Percentiles rank a stretch among this genome's conserved stretches.
Evolutionary conservation across 352 stramenopile genomes (phyloP).

Genomic region (Phytophthora quininea): DNA sequence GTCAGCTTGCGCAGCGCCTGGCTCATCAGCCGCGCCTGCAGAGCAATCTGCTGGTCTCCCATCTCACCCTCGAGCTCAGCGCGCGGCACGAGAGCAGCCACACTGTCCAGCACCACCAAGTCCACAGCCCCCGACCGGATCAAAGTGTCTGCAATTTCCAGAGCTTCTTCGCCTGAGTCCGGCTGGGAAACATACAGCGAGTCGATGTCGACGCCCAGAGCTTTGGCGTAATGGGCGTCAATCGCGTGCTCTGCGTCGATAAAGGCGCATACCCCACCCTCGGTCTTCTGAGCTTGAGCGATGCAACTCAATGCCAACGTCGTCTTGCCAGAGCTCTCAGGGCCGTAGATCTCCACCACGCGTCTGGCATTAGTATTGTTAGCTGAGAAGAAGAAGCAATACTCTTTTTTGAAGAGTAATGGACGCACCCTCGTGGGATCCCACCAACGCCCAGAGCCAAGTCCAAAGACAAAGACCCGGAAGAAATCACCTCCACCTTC

Average conservation of each 20-base stretch:
- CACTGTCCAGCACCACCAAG: slow-evolving; percentile 97
- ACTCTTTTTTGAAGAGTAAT: background rate
- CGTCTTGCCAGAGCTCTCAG: slow-evolving; percentile 98
- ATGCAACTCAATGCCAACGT: slow-evolving; percentile 98
- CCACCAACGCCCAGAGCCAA: slow-evolving; percentile 92
- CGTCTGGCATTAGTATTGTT: slow-evolving; percentile 54
- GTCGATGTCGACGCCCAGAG: slow-evolving; percentile 95
- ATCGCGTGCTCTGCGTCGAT: slow-evolving; percentile 99
- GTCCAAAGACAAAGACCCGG: slow-evolving; percentile 94
- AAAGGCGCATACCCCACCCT: slow-evolving; percentile 95
- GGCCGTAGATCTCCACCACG: slow-evolving; percentile 99
- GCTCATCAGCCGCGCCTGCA: slow-evolving; percentile 98
- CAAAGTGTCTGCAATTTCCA: slow-evolving; percentile 98
- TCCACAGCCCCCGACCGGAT: slow-evolving; percentile 96
- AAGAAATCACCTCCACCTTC: slow-evolving; percentile 94
- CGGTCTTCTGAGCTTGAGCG: slow-evolving; percentile 93
- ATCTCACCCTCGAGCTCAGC: slow-evolving; percentile 95
- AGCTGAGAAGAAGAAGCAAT: background rate
- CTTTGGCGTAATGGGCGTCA: slow-evolving; percentile 95
- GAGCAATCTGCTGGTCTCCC: slow-evolving; percentile 97
- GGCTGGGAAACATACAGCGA: slow-evolving; percentile 97
- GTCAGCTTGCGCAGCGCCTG: slow-evolving; percentile 98
- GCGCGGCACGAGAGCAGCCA: slow-evolving; percentile 96
- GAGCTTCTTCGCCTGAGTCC: slow-evolving; percentile 97
- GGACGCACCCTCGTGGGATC: slow-evolving; percentile 89